A percentile compares a stretch with the other conserved stretches of the same genome.
These are phyloP conservation scores for Phytophthora meadii DNA, from an alignment of 352 stramenopile genomes.

Conservation along the genomic window DNA sequence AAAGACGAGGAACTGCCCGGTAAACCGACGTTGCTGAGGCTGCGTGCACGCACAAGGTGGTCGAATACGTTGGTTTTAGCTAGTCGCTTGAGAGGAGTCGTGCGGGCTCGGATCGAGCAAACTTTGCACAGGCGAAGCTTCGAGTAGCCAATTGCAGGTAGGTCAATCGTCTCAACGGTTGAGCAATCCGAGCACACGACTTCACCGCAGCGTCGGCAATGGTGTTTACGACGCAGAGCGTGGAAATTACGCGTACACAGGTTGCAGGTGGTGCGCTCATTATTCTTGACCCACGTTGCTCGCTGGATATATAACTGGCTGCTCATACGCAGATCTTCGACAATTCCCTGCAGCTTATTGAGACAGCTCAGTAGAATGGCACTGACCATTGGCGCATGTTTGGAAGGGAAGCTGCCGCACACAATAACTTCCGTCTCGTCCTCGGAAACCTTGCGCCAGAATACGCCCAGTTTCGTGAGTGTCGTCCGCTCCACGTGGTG, in stretches of 20 bases:
- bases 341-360: slow-evolving; percentile 62
- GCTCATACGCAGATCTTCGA: slow-evolving; percentile 80
- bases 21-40: slow-evolving; percentile 58
- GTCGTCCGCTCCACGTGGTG: slow-evolving; percentile 62
- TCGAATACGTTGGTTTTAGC: slow-evolving; percentile 75
- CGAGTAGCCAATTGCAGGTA: slow-evolving; percentile 78
- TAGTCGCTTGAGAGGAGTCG: slow-evolving; percentile 65
- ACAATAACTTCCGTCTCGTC: slow-evolving; percentile 84
- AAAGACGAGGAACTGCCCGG: slow-evolving; percentile 38
- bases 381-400: slow-evolving; percentile 66
- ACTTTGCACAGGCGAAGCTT: slow-evolving; percentile 87
- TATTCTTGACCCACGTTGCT: slow-evolving; percentile 81
- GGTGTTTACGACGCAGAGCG: slow-evolving; percentile 76
- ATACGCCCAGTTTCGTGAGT: slow-evolving; percentile 74
- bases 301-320: slow-evolving; percentile 78
- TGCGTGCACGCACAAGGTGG: slow-evolving; percentile 60
- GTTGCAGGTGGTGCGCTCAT: slow-evolving; percentile 70
- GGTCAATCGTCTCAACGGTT: slow-evolving; percentile 68
- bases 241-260: slow-evolving; percentile 86
- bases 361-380: slow-evolving; percentile 61
- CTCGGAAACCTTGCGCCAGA: slow-evolving; percentile 71
- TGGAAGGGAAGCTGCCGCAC: slow-evolving; percentile 79
- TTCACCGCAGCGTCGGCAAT: slow-evolving; percentile 84
- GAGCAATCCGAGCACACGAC: slow-evolving; percentile 86
- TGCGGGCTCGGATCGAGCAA: slow-evolving; percentile 77